Percentiles rank a stretch among this genome's conserved stretches.
Conservation (phyloP, 352 stramenopile genomes). For the Globisporangium uncinulatum region DNA sequence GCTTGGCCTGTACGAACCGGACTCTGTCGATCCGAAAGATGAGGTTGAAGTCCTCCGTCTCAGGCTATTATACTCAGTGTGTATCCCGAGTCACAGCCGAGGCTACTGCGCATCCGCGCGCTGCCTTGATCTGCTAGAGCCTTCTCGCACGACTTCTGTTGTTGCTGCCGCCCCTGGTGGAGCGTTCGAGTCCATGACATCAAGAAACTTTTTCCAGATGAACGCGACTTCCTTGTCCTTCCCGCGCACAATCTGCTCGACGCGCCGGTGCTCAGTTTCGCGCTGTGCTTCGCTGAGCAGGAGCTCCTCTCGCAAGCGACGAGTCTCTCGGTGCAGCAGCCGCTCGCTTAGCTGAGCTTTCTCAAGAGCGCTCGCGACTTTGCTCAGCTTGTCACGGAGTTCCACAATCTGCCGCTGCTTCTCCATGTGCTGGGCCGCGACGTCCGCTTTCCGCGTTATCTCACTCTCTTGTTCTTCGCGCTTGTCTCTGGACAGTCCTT, state of each 20-base stretch:
- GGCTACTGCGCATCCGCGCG: too few species aligned
- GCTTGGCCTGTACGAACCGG: too few species aligned
- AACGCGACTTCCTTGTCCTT: slow-evolving; percentile 66
- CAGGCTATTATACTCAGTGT: background rate
- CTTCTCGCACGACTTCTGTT: background rate
- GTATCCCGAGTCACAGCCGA: background rate
- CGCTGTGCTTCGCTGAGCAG: slow-evolving; percentile 54
- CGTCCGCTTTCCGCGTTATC: slow-evolving; percentile 16
- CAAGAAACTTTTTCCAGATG: slow-evolving; percentile 67
- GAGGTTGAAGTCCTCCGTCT: too few species aligned
- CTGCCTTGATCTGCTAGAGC: too few species aligned
- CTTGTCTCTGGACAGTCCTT: slow-evolving; percentile 16
- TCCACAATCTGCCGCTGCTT: slow-evolving; percentile 24
- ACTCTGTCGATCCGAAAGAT: too few species aligned
- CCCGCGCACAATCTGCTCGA: slow-evolving; percentile 40
- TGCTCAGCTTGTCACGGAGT: slow-evolving; percentile 22
- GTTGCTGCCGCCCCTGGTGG: background rate
- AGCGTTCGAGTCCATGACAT: slow-evolving; percentile 22
- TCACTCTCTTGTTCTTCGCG: slow-evolving; percentile 14
- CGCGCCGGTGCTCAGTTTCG: slow-evolving; percentile 39
- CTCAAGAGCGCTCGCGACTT: slow-evolving; percentile 17
- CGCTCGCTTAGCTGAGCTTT: slow-evolving; percentile 43
- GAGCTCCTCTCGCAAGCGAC: slow-evolving; percentile 51
- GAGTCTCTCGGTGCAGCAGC: slow-evolving; percentile 40
- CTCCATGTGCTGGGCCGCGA: slow-evolving; percentile 24